Evolutionary conservation across 179 eudicot species (phyloP), one percentile per base, ranked within the genome.

Genomic region (Actinidia arguta): DNA sequence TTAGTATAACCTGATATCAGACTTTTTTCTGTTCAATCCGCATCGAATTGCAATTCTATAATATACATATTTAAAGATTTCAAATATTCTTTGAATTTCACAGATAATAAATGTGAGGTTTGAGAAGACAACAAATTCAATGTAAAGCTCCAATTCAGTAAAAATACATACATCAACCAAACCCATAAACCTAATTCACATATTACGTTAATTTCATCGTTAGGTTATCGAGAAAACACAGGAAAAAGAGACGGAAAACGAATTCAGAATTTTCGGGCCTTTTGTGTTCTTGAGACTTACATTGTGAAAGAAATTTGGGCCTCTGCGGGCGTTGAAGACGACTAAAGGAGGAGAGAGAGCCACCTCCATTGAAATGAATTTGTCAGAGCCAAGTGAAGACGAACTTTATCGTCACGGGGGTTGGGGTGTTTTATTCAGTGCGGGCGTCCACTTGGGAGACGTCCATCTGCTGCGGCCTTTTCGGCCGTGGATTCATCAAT

Each of bases 331-430:
- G 39, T 52, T 51, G 62, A 46, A 51, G 62, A 74, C 11, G 78
- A 54, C 8, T 13, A 13, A 73, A 5, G 76, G 84, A 78, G 78
- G 76, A 78, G 82, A n/a, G n/a, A n/a, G 75, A 77, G 82, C 47
- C 4, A 72, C 84, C 81, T 81, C 85, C 86, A 86, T 83, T 50
- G 78, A 66, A 59, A 18, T 42, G 16, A 72, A 2, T 47, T 27
- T 46, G 36, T 2, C 8, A 66, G 46, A 31, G n/a, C 27, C 27
- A 27, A 31, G 16, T 66, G 71, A 27, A n/a, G n/a, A n/a, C n/a
- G 10, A 8, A 0, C n/a, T 8, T 66, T 66, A 31, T 66, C 71
- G 71, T 66, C 5, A 46, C 44, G 12, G 71, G 27, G 71, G 71
- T 7, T 31, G 71, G 16, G 71, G 5, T 22, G n/a, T 13, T 62